A percentile compares a stretch with the other conserved stretches of the same genome.
These are phyloP conservation scores for Termitomyces titanicus DNA, from an alignment of 768 basidiomycete genomes.

Conservation along the genomic window DNA sequence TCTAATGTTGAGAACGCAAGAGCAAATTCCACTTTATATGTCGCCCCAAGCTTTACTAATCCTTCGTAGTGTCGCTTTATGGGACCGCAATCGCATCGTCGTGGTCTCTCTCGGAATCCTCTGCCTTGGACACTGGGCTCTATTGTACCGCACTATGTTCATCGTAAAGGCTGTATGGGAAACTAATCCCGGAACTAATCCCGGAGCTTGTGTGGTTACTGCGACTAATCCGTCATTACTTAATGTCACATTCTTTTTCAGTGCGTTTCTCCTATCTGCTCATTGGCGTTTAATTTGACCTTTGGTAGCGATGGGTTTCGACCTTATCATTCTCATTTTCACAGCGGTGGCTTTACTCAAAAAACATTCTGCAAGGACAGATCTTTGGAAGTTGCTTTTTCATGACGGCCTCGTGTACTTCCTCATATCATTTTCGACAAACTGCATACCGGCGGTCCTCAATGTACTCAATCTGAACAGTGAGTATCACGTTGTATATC, in stretches of 20 bases:
- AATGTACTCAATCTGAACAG: conserved; percentile 58
- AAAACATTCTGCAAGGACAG: conserved; percentile 50
- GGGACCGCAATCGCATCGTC: conserved; percentile 56
- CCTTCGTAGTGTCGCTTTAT: conserved; percentile 55
- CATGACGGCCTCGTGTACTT: conserved; percentile 74
- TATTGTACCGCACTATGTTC: conserved; percentile 70
- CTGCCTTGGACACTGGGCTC: conserved; percentile 60
- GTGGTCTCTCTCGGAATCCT: conserved; percentile 48
- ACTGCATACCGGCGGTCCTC: conserved; percentile 64
- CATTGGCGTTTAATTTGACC: background rate
- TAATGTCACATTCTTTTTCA: conserved; percentile 67
- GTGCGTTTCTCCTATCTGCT: conserved; percentile 33
- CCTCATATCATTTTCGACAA: conserved; percentile 59
- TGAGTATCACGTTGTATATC: conserved; percentile 27
- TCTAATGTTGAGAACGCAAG: conserved; percentile 68
- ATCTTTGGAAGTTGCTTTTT: conserved; percentile 68
- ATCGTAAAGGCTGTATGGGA: conserved; percentile 58
- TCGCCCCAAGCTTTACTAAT: conserved; percentile 6
- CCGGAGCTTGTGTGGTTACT: conserved; percentile 44
- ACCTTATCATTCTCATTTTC: conserved; percentile 55
- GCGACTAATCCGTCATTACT: conserved; percentile 54
- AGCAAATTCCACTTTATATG: background rate
- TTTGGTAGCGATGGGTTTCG: conserved; percentile 62
- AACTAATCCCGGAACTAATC: conserved; percentile 17
- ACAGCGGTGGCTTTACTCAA: conserved; percentile 51